Evolutionary conservation across 495 filamentous ascomycete genomes (phyloP).

Genomic region (Daldinia childiae): DNA sequence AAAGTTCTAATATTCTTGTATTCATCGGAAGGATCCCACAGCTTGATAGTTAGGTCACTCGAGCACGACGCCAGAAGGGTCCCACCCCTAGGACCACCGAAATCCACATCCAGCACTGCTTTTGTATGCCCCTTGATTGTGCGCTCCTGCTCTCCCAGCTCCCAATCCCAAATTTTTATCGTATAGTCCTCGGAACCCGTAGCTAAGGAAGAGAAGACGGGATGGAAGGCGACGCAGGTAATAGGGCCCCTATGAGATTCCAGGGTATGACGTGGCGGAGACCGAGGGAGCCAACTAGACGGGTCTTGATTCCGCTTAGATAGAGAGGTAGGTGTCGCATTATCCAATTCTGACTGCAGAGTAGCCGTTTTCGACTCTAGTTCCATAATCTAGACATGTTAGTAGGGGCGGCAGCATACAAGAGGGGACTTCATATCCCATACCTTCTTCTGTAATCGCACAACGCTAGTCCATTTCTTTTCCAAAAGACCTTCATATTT

Average conservation of each 20-base stretch:
- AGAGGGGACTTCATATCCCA: background rate
- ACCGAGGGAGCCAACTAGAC: slow-evolving; percentile 83
- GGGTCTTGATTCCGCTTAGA: slow-evolving; percentile 84
- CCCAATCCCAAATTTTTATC: slow-evolving; percentile 99
- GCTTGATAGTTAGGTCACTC: slow-evolving; percentile 90
- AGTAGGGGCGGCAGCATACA: slow-evolving; percentile 8
- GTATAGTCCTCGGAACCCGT: slow-evolving; percentile 89
- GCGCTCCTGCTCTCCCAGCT: slow-evolving; percentile 88
- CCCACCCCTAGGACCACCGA: slow-evolving; percentile 85
- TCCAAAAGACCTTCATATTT: slow-evolving; percentile 91
- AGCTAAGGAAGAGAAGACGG: slow-evolving; percentile 88
- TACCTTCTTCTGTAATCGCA: slow-evolving; percentile 91
- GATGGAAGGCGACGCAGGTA: slow-evolving; percentile 94
- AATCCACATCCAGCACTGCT: slow-evolving; percentile 88
- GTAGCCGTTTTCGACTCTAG: slow-evolving; percentile 75
- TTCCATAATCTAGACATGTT: slow-evolving; percentile 82
- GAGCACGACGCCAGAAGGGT: slow-evolving; percentile 91
- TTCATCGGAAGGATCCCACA: slow-evolving; percentile 94
- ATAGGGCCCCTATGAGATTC: slow-evolving; percentile 85
- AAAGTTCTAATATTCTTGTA: slow-evolving; percentile 97
- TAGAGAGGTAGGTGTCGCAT: slow-evolving; percentile 83
- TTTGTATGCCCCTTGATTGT: slow-evolving; percentile 96
- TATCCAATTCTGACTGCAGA: slow-evolving; percentile 85
- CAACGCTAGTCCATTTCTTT: slow-evolving; percentile 96
- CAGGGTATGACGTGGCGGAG: slow-evolving; percentile 81